Percentiles rank a stretch among this genome's conserved stretches.
Conservation (phyloP, 768 basidiomycete genomes). For the Hericium rajendrae region DNA sequence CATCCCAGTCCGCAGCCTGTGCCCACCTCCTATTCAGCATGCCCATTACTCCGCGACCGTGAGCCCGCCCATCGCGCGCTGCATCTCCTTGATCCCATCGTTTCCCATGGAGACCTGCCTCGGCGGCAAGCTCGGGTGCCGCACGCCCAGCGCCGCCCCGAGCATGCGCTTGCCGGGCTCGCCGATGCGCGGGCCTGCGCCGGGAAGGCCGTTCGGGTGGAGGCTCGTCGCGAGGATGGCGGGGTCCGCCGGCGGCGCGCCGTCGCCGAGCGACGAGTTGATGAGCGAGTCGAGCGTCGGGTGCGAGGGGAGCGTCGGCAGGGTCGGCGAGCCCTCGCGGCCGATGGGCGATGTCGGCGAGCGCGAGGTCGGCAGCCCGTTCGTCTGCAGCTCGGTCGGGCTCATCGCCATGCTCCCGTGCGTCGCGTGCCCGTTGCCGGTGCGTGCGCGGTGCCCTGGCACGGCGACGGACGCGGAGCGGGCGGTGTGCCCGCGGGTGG, state of each 20-base stretch:
- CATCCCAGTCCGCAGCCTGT: not conserved
- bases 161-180: conserved; percentile 88
- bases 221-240: conserved; percentile 54
- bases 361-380: not conserved
- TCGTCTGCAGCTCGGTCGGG: conserved; percentile 4
- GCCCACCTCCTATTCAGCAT: not conserved
- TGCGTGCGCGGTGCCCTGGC: conserved; percentile 36
- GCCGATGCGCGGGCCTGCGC: conserved; percentile 62
- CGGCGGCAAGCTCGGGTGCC: conserved; percentile 66
- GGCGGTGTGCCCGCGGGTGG: conserved; percentile 62
- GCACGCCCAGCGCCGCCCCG: conserved; percentile 73
- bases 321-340: conserved; percentile 62
- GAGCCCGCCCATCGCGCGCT: conserved; percentile 69
- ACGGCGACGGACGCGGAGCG: conserved; percentile 34
- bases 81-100: conserved; percentile 57
- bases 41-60: conserved; percentile 56
- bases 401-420: conserved; percentile 3
- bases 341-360: conserved; percentile 15
- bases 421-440: conserved; percentile 23
- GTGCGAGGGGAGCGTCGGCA: conserved; percentile 72
- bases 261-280: conserved; percentile 55
- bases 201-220: conserved; percentile 28
- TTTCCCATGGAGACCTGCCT: conserved; percentile 25
- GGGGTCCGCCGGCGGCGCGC: conserved; percentile 45
- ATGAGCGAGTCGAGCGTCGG: conserved; percentile 82